Conservation (phyloP, 306 rosid genomes). For the Crotalaria pallida region DNA sequence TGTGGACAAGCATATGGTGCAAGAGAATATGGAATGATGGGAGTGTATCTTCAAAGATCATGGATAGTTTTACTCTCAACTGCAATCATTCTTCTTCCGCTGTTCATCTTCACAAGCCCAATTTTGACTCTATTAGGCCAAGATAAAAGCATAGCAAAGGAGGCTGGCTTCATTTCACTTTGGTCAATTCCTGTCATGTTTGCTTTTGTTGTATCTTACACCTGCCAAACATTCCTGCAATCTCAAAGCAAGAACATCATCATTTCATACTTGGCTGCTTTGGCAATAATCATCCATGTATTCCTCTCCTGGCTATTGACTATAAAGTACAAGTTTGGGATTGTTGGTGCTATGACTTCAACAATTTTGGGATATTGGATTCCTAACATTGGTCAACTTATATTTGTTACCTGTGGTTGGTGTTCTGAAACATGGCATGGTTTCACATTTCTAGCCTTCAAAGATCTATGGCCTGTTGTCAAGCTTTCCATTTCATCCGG, state of each 20-base stretch:
- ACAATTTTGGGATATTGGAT: slow-evolving; percentile 32
- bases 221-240: too few species aligned
- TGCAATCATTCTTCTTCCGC: slow-evolving; percentile 23
- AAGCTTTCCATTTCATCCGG: slow-evolving; percentile 51
- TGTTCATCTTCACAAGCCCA: slow-evolving; percentile 41
- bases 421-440: slow-evolving; percentile 43
- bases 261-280: too few species aligned
- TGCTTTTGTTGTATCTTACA: too few species aligned
- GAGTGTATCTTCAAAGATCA: slow-evolving; percentile 47
- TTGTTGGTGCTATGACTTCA: slow-evolving; percentile 40
- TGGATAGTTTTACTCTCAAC: slow-evolving; percentile 29
- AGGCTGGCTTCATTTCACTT: too few species aligned
- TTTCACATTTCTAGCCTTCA: slow-evolving; percentile 35
- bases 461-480: slow-evolving; percentile 47
- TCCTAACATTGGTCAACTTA: slow-evolving; percentile 36
- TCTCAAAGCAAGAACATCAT: too few species aligned
- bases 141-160: too few species aligned
- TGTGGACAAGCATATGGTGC: slow-evolving; percentile 22
- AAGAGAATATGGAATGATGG: slow-evolving; percentile 37
- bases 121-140: too few species aligned
- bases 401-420: slow-evolving; percentile 44
- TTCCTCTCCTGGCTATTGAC: slow-evolving; percentile 43
- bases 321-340: slow-evolving; percentile 12
- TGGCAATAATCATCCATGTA: too few species aligned
- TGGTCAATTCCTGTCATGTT: too few species aligned